Evolutionary conservation across 2,329 filamentous ascomycete genomes (phyloP), one percentile per base, ranked within the genome.

Genomic region (Colletotrichum destructivum): DNA sequence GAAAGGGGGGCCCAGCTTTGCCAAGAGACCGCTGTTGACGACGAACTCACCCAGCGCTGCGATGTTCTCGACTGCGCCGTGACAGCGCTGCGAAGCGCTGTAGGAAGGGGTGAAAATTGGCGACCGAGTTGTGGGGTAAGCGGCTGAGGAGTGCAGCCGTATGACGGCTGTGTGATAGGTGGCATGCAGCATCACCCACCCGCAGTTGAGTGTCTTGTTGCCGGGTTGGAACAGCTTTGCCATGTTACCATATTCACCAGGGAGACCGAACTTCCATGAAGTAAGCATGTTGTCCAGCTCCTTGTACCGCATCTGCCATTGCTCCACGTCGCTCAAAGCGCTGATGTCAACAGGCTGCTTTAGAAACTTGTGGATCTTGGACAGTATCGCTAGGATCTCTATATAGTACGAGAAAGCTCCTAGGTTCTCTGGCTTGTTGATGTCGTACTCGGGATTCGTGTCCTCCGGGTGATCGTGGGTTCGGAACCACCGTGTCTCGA

Each of bases 141-240:
- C 95, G 7, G 95, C 94, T 1, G 94, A 97, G 0, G 95, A 98
- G 83, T 98, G 95, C 31, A 98, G 87, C 46, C 95, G 91, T 76
- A 98, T 97, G 11, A 97, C 91, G 56, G 95, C 93, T 0, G 94
- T 97, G 81, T 97, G 94, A 78, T 95, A 97, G 0, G 94, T 95
- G 5, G 94, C 93, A 79, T 98, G 95, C 40, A 98, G 86, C 92
- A 97, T 97, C 62, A 98, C 91, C 92, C 95, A 95, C 63, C 92
- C 92, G 79, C 93, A 94, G 78, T 93, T 94, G 59, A 95, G 85
- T 52, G 88, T 88, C 79, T 93, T 94, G 76, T 88, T 88, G 7
- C 89, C 90, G 0, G 90, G 88, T 73, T 91, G 91, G 78, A 95
- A 94, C 1, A 97, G 83, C 73, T 94, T 92, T 57, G 92, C 89